Conservation (phyloP, 2,329 filamentous ascomycete species). For the Exophiala alcalophila region DNA sequence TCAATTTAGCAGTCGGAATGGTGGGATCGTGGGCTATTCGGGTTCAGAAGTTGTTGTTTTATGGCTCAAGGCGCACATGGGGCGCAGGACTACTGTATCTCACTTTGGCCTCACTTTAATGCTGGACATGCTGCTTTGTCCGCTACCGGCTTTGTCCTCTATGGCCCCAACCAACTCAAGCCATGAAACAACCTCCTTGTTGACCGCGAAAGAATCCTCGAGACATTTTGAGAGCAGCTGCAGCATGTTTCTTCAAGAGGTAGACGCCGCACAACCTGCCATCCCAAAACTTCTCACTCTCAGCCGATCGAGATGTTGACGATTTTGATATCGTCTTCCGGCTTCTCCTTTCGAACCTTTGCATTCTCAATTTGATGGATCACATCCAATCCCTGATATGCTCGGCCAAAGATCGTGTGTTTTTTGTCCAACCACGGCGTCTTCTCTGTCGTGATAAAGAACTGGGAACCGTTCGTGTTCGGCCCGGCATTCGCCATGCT, state of each 20-base stretch:
- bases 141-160: neutral
- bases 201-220: too few species aligned
- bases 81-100: too few species aligned
- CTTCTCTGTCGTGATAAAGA: slow-evolving; percentile 92
- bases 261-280: slow-evolving; percentile 2
- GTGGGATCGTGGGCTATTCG: too few species aligned
- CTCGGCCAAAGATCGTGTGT: slow-evolving; percentile 92
- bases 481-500: slow-evolving; percentile 98
- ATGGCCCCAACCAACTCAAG: too few species aligned
- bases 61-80: too few species aligned
- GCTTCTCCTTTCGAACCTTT: slow-evolving; percentile 85
- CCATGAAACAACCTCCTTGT: too few species aligned
- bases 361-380: slow-evolving; percentile 93
- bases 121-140: too few species aligned
- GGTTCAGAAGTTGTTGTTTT: too few species aligned
- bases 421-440: slow-evolving; percentile 95
- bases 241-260: slow-evolving; percentile 4
- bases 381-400: slow-evolving; percentile 86
- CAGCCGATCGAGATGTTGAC: slow-evolving; percentile 65
- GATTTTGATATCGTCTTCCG: slow-evolving; percentile 96
- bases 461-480: slow-evolving; percentile 93
- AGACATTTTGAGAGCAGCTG: too few species aligned
- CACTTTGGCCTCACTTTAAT: neutral
- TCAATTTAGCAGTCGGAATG: too few species aligned
- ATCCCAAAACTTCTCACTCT: too few species aligned